Evolutionary conservation across 179 eudicot species (phyloP), one percentile per base, ranked within the genome.

Genomic region (Nepenthes alata): DNA sequence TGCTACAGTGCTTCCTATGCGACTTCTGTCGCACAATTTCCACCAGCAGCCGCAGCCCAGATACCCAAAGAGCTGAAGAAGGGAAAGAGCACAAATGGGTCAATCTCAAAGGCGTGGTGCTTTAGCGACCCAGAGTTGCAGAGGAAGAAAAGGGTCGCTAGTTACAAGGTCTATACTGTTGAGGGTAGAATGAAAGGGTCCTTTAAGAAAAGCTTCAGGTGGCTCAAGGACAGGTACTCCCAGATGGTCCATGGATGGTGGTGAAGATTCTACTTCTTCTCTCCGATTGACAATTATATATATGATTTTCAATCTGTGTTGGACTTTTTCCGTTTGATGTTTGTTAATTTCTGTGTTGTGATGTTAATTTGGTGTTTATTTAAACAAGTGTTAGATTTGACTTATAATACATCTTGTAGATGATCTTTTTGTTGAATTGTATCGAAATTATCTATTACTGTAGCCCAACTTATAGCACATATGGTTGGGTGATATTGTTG

Each of bases 71-170:
- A 78, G 74, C 59, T 84, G 39, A 84, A 70, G 61, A 80, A 84
- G 37, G 83, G 78, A 16, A 80, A 75, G 59, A 78, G 82, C 47
- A 36, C 67, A 56, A 83, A 77, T 50, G 81, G 77, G 65, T 74
- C 81, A 14, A 61, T 54, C 41, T 75, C 83, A n/a, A 71, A 58
- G 55, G 69, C 67, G 3, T 85, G 91, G 95, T 74, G 82, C 64
- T 75, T 85, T 3, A 78, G 51, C 47, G 95, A 87, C 71, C 95
- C 95, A 16, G 95, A 87, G 58, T 47, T 87, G 78, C 80, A 75
- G 68, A 81, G 95, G 71, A 87, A 85, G 81, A 83, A 74, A 54
- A 74, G 95, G 71, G 89, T 87, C 53, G 95, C 88, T 13, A 72
- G 89, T 68, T 87, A 87, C n/a, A 87, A 83, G 56, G 75, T 77